Conservation (phyloP, 306 rosid species). For the Vigna hirtella region DNA sequence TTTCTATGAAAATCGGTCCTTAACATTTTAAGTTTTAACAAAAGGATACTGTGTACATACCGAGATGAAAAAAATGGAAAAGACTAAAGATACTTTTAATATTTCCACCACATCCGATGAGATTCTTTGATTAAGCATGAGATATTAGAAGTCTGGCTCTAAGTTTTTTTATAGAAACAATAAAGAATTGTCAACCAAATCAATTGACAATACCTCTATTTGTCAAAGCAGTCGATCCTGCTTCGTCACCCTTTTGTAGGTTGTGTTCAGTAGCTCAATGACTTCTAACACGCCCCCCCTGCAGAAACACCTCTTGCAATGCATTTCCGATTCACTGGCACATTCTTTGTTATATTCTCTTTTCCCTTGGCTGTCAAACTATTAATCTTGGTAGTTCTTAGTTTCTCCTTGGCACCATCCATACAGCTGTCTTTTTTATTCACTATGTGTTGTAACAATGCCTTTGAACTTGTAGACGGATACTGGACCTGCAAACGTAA, state of each 20-base stretch:
- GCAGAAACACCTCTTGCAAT: conserved; percentile 49
- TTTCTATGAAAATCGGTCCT: background rate
- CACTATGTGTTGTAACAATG: conserved; percentile 48
- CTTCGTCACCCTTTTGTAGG: conserved; percentile 40
- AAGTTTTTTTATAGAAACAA: background rate
- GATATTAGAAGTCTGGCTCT: background rate
- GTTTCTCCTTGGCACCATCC: conserved; percentile 51
- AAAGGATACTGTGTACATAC: background rate
- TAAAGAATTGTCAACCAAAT: background rate
- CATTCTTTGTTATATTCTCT: conserved; percentile 57
- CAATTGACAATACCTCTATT: conserved; percentile 42
- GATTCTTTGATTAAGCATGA: background rate
- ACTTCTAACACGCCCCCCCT: conserved; percentile 37
- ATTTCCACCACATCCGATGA: background rate
- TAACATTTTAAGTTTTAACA: no score
- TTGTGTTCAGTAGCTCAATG: conserved; percentile 41
- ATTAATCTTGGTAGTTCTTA: conserved; percentile 35
- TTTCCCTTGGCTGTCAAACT: conserved; percentile 51
- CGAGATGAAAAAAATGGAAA: background rate
- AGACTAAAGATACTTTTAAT: background rate
- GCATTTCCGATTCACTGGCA: conserved; percentile 50
- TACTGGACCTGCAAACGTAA: conserved; percentile 47
- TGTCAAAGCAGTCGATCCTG: conserved; percentile 43
- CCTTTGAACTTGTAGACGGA: conserved; percentile 49
- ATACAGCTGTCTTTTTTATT: conserved; percentile 35